Base-by-base conservation (phyloP, 78 protist genomes). In the Ministeria vibrans region DNA sequence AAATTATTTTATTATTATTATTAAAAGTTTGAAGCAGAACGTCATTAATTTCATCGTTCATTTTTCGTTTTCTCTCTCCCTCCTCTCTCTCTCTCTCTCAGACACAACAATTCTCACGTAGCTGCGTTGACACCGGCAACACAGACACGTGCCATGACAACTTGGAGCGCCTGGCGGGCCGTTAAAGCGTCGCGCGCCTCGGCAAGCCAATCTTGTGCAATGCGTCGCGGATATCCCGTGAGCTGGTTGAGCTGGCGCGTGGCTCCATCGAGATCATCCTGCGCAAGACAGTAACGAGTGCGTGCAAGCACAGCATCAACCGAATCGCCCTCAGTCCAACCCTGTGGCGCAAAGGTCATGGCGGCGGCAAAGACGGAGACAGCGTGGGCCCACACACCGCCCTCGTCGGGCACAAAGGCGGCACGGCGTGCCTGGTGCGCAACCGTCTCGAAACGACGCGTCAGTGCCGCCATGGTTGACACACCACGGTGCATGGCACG, bases 111-210 rank as follows among this genome's bases (percentile, higher is more conserved):
- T n/a, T n/a, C n/a, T n/a, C n/a, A n/a, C n/a, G n/a, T n/a, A n/a
- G n/a, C n/a, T n/a, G n/a, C n/a, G n/a, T n/a, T n/a, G n/a, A n/a
- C n/a, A n/a, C n/a, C n/a, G n/a, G n/a, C n/a, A n/a, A n/a, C n/a
- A n/a, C n/a, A n/a, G n/a, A n/a, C n/a, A n/a, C n/a, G n/a, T n/a
- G n/a, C n/a, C n/a, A n/a, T n/a, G n/a, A n/a, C n/a, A n/a, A n/a
- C n/a, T n/a, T n/a, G n/a, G n/a, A n/a, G n/a, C n/a, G n/a, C n/a
- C n/a, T n/a, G n/a, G n/a, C n/a, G n/a, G n/a, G n/a, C n/a, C n/a
- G n/a, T n/a, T n/a, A n/a, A n/a, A n/a, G n/a, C n/a, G n/a, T n/a
- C 45, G 45, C 73, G 73, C 45, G 73, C 73, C 22, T 34, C 73
- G 32, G 3, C 39, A 30, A 66, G 73, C 73, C 73, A 66, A 28